Percentiles rank a stretch among this genome's conserved stretches.
Conservation (phyloP, 2,329 filamentous ascomycete genomes). For the Pestalotiopsis sp. region DNA sequence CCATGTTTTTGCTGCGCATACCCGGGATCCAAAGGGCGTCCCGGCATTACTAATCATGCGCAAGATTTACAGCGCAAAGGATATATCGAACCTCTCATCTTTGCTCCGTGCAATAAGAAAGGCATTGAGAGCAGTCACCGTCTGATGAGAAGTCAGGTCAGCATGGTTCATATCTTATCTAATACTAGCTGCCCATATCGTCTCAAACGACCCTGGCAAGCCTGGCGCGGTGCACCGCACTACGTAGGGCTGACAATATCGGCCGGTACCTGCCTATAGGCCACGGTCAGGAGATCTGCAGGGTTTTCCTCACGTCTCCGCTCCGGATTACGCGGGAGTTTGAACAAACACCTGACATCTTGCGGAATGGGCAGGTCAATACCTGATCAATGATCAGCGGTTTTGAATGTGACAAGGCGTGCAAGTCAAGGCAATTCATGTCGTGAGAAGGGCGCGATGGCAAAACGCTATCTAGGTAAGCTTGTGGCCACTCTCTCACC, state of each 20-base stretch:
- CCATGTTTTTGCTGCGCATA: not conserved
- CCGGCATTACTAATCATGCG: not conserved
- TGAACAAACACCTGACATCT: not conserved
- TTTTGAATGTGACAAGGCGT: not conserved
- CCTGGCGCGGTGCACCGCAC: not conserved
- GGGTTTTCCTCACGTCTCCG: conserved; percentile 1
- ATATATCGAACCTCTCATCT: not conserved
- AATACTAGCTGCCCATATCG: not conserved
- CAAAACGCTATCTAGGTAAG: not conserved
- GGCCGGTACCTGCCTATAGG: conserved; percentile 7
- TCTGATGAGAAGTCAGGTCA: not conserved
- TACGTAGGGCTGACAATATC: conserved; percentile 4
- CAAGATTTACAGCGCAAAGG: not conserved
- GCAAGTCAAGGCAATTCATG: not conserved
- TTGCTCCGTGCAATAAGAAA: not conserved
- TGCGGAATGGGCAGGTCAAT: not conserved
- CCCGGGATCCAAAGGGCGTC: not conserved
- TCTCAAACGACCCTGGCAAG: not conserved
- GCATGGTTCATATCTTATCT: not conserved
- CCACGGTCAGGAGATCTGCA: conserved; percentile 7
- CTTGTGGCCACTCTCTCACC: no score
- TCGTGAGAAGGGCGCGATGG: not conserved
- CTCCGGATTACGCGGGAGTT: not conserved
- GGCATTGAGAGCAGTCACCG: not conserved
- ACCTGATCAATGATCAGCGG: not conserved